A percentile compares a stretch with the other conserved stretches of the same genome.
Conservation (phyloP, 345 rosid species). For the Anacardium occidentale region DNA sequence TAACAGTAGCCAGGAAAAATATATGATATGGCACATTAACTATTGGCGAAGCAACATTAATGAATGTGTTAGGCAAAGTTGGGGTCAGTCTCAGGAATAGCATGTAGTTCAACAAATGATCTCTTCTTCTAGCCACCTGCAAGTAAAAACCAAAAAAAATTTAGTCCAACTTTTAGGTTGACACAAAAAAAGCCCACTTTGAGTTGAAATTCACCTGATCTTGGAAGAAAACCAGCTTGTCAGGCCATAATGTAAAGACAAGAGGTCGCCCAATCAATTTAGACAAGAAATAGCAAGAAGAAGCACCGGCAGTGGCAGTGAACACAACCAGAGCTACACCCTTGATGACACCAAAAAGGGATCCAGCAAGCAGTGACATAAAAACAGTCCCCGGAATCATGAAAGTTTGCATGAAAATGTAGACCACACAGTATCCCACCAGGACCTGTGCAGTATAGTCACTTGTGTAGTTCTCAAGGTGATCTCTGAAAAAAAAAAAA, state of each 20-base stretch:
- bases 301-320: constrained; percentile 94
- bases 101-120: constrained; percentile 76
- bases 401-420: constrained; percentile 92
- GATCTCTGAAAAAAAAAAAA: constrained; percentile 56
- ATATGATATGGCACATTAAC: constrained; percentile 88
- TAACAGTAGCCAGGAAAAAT: constrained; percentile 73
- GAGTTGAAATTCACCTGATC: constrained; percentile 57
- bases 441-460: constrained; percentile 83
- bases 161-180: constrained; percentile 8
- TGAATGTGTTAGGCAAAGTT: constrained; percentile 85
- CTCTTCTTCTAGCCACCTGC: constrained; percentile 79
- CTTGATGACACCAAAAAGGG: constrained; percentile 79
- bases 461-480: constrained; percentile 82
- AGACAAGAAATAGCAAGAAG: constrained; percentile 87
- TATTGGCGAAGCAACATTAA: constrained; percentile 89
- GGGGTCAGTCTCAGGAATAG: constrained; percentile 89
- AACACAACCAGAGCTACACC: constrained; percentile 88
- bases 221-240: constrained; percentile 80
- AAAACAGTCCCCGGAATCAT: constrained; percentile 95
- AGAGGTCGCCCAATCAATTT: constrained; percentile 81
- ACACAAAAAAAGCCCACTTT: neutral
- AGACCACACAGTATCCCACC: constrained; percentile 75
- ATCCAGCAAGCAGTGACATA: constrained; percentile 94
- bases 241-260: constrained; percentile 85
- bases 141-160: constrained; percentile 14